These are phyloP conservation scores for Coemansia sp. DNA, from an alignment of 192 early-diverging fungal genomes.

Conservation along the genomic window DNA sequence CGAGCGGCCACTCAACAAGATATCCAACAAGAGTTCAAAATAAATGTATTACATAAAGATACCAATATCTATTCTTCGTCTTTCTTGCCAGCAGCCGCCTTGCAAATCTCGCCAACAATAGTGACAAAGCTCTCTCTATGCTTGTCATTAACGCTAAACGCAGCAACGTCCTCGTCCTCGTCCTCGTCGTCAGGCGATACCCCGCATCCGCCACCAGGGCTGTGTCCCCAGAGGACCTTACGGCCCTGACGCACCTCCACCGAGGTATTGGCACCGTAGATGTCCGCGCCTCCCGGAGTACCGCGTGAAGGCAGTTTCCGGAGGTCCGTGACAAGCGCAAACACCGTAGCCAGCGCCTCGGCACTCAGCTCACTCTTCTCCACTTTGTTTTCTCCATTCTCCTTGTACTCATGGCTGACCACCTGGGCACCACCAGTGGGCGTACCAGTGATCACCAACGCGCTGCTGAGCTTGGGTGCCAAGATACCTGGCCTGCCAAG, in stretches of 20 bases:
- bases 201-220: constrained; percentile 27
- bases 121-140: constrained; percentile 31
- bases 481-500: constrained; percentile 44
- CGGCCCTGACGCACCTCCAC: constrained; percentile 37
- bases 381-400: constrained; percentile 20
- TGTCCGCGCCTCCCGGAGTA: constrained; percentile 25
- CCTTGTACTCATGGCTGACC: constrained; percentile 21
- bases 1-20: constrained; percentile 7
- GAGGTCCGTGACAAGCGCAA: constrained; percentile 23
- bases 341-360: constrained; percentile 10
- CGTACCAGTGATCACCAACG: constrained; percentile 27
- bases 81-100: background rate
- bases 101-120: constrained; percentile 16
- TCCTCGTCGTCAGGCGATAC: constrained; percentile 13
- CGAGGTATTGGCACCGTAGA: constrained; percentile 46
- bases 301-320: constrained; percentile 13
- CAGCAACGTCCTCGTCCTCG: constrained; percentile 2
- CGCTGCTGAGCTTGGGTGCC: constrained; percentile 32
- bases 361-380: constrained; percentile 20
- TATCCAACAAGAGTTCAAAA: constrained; percentile 4
- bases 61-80: background rate
- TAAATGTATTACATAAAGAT: background rate
- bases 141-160: constrained; percentile 1
- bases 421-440: constrained; percentile 24
- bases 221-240: constrained; percentile 35